Evolutionary conservation across 192 early-diverging fungal genomes (phyloP), one percentile per base, ranked within the genome.

Genomic region (Dispira simplex): DNA sequence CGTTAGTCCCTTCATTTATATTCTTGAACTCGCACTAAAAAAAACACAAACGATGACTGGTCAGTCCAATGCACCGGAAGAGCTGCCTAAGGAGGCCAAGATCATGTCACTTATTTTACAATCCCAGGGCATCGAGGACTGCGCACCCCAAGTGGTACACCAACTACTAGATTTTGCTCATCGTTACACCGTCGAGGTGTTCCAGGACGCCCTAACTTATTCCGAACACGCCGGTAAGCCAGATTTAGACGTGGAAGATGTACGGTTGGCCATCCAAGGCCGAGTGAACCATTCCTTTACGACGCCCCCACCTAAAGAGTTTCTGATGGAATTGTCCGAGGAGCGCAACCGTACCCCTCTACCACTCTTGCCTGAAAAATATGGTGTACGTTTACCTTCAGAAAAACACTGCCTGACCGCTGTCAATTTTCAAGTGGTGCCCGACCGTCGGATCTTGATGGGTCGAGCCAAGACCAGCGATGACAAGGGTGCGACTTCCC

Each of bases 121-220:
- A 63, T 84, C 89, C 16, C 82, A 88, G 43, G 90, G 85, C 1
- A 79, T 99, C 11, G 79, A 87, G 46, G 91, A 96, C 66, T 93
- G 87, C 70, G 91, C 95, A 63, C 90, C 91, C 8, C 82, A 86
- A 70, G 93, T 95, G 25, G 84, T 94, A 25, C 88, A 90, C 58
- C 92, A 92, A 66, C 68, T 97, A 49, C 77, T 96, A 16, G 94
- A 99, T 75, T 95, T 96, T 73, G 83, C 89, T 47, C 89, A 97
- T 75, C 73, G 90, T 90, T 93, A 98, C 64, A 87, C 90, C 0
- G 79, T 90, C 8, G 92, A 95, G 62, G 87, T 99, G 26, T 83
- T 97, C 49, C 86, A 88, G 54, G 96, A 99, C 63, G 88, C 94
- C 20, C 80, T 91, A 55, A 72, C 88, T 13, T 95, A 92, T 76